Evolutionary conservation across 1,284 basidiomycete genomes (phyloP).

Genomic region (Puccinia horiana): DNA sequence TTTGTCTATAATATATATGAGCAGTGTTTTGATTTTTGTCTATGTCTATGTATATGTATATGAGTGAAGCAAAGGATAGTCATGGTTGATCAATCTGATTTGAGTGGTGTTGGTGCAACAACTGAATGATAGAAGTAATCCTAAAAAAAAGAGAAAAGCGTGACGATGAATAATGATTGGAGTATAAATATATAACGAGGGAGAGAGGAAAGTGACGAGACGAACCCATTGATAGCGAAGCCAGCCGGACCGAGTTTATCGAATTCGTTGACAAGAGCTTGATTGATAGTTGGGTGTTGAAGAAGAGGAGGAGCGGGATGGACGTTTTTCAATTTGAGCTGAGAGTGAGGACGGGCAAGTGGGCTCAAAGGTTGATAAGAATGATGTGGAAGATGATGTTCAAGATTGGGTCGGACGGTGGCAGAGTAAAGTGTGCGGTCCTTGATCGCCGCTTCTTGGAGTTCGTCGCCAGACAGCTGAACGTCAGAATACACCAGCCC

Average conservation of each 20-base stretch:
- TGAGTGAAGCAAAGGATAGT: too few relatives aligned
- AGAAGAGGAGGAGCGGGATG: background rate
- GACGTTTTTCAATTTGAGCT: background rate
- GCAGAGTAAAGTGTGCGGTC: background rate
- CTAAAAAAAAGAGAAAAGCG: background rate
- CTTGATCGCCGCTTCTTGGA: background rate
- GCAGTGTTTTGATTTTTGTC: too few relatives aligned
- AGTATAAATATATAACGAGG: background rate
- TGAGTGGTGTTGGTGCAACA: too few relatives aligned
- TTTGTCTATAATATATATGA: too few relatives aligned
- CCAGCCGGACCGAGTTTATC: conserved; percentile 33
- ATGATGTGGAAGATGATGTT: background rate
- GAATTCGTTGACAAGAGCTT: background rate
- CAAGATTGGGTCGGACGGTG: background rate
- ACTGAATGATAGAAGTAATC: conserved; percentile 43
- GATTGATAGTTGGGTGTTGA: background rate
- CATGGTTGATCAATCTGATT: too few relatives aligned
- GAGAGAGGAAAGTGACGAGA: background rate
- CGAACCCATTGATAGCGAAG: conserved; percentile 44
- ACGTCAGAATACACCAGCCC: background rate
- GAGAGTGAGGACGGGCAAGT: background rate
- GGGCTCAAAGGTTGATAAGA: background rate
- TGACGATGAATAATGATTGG: background rate
- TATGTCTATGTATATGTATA: too few relatives aligned
- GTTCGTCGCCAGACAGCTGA: background rate